These are phyloP conservation scores for Pyricularia pennisetigena DNA, from an alignment of 2,329 filamentous ascomycete species.

Conservation along the genomic window DNA sequence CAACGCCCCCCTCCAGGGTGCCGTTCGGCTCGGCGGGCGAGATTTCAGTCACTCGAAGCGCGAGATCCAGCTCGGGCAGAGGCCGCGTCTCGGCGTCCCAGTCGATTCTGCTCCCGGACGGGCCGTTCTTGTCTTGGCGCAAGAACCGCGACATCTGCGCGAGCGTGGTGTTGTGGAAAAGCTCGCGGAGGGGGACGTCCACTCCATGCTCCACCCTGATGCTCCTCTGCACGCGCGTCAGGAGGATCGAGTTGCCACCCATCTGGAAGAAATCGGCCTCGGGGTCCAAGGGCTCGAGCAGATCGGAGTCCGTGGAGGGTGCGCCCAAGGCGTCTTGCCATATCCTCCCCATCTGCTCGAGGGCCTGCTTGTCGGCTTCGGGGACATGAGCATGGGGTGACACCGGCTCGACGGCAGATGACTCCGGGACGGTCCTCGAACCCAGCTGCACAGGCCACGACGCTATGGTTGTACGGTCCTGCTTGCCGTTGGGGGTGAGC, in stretches of 20 bases:
- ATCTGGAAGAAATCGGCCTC: constrained; percentile 22
- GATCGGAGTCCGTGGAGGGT: neutral
- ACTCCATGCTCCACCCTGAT: constrained; percentile 19
- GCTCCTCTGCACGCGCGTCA: constrained; percentile 16
- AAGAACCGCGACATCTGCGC: neutral
- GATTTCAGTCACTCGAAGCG: neutral
- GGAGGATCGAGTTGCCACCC: constrained; percentile 12
- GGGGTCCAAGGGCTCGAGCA: neutral
- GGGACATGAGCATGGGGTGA: neutral
- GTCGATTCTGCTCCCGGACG: constrained; percentile 9
- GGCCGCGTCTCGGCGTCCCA: constrained; percentile 15
- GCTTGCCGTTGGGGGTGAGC: neutral
- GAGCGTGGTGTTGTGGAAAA: neutral
- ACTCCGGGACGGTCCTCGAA: neutral
- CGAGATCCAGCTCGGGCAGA: neutral
- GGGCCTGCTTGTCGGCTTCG: neutral
- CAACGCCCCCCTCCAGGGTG: neutral
- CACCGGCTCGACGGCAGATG: too few species aligned
- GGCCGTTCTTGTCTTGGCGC: neutral
- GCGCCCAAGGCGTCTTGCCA: neutral
- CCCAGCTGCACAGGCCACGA: neutral
- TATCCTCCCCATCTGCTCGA: neutral
- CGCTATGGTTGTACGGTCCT: neutral
- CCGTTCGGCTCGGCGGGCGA: neutral
- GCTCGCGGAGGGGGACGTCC: neutral